phyloP scores from a whole-genome alignment of 495 filamentous ascomycete species.

The Penicillium chermesinum region DNA sequence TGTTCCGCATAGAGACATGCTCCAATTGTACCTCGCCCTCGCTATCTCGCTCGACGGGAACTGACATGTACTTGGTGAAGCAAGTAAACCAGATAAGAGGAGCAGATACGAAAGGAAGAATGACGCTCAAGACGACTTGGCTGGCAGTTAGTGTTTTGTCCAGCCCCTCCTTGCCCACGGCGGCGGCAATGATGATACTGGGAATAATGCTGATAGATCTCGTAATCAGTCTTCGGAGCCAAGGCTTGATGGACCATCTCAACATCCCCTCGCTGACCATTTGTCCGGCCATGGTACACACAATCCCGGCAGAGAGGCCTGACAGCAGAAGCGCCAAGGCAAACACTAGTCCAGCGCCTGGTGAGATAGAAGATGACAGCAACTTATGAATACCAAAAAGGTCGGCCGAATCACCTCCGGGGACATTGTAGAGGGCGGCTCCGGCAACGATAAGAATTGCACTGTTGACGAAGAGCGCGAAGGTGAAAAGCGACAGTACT shows the following conservation, averaged over 20 bases:
- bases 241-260: conserved; percentile 64
- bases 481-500: conserved; percentile 74
- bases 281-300: conserved; percentile 80
- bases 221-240: conserved; percentile 67
- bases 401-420: conserved; percentile 57
- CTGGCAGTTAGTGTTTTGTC: conserved; percentile 67
- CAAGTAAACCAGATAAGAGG: conserved; percentile 88
- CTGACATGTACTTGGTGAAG: conserved; percentile 75
- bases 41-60: conserved; percentile 31
- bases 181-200: conserved; percentile 75
- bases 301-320: conserved; percentile 70
- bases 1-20: conserved; percentile 48
- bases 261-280: conserved; percentile 79
- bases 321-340: conserved; percentile 74
- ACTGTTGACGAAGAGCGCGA: conserved; percentile 91
- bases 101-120: conserved; percentile 75
- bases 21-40: conserved; percentile 24
- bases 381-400: conserved; percentile 81
- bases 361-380: conserved; percentile 62
- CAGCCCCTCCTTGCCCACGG: conserved; percentile 66
- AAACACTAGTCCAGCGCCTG: conserved; percentile 69
- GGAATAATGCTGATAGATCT: conserved; percentile 72
- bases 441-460: conserved; percentile 88
- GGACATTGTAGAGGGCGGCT: conserved; percentile 60
- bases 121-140: conserved; percentile 76